Evolutionary conservation across 306 rosid genomes (phyloP), one percentile per base, ranked within the genome.

Genomic region (Pyrus betulifolia): DNA sequence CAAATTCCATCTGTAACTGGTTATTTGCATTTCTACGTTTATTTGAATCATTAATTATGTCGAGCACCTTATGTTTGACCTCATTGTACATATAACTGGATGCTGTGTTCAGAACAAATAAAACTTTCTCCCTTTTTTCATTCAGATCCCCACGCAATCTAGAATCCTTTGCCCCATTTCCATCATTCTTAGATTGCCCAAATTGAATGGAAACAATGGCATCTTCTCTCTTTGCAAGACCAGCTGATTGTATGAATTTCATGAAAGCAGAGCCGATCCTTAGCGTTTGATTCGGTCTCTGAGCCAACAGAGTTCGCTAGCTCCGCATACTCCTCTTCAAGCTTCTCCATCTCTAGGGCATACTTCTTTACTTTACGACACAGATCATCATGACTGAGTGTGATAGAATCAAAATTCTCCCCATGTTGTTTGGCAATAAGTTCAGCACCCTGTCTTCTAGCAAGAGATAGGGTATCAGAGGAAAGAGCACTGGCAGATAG

Each of bases 361-460:
- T 88, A 91, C 74, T 85, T 85, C 76, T 91, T 93, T 78, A 87
- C 89, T 81, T 84, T 87, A 83, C 77, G 80, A 81, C 94, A 87
- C 78, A 86, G 85, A 74, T 87, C 93, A 78, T 85, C 88, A 83
- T 91, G 92, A 77, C 70, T 86, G 76, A 30, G 81, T 77, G 62
- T 86, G 74, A 90, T 62, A 77, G 93, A 86, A 79, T 84, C 97
- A 45, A 63, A 46, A 85, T 67, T 82, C 74, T 86, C 88, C 61
- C 88, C 89, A 79, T 84, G 89, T 76, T 70, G 84, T 76, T 87
- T 90, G 14, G 84, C 80, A 82, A 86, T 49, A 67, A 89, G 87
- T 75, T 93, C 98, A 88, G 94, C 72, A 81, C 96, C 98, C 87
- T 93, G 97, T 83, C 93, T 87, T 82, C 93, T 89, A 69, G 93